A percentile compares a stretch with the other conserved stretches of the same genome.
Evolutionary conservation across 2,329 filamentous ascomycete species (phyloP).

Genomic region (Incumbomyces delicatus): DNA sequence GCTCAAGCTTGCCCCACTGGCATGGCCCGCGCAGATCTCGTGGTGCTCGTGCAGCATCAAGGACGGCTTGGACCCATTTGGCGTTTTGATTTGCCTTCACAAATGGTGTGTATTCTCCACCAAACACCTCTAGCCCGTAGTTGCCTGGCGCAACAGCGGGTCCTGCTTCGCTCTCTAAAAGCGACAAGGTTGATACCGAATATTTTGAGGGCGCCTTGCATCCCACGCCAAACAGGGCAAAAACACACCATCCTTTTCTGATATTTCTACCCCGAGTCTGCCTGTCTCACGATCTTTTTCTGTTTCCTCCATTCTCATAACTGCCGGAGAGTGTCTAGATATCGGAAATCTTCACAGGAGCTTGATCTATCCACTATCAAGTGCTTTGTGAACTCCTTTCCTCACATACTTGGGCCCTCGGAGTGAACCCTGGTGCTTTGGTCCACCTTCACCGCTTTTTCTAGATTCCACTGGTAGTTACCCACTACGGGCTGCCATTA

Average conservation of each 20-base stretch:
- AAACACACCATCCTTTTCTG: background rate
- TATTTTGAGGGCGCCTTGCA: conserved; percentile 2
- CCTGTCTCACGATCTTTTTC: conserved; percentile 3
- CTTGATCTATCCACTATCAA: background rate
- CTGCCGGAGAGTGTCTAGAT: background rate
- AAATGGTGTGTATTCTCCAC: background rate
- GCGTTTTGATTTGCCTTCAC: background rate
- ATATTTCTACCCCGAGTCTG: conserved; percentile 9
- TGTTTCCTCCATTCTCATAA: conserved; percentile 1
- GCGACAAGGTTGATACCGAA: background rate
- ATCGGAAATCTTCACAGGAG: background rate
- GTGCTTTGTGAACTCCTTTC: background rate
- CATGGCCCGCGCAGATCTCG: background rate
- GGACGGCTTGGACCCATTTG: background rate
- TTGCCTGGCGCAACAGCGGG: conserved; percentile 4
- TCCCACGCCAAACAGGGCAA: background rate
- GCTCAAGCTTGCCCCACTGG: background rate
- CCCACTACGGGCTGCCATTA: background rate
- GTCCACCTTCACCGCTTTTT: conserved; percentile 3
- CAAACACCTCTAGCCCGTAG: background rate
- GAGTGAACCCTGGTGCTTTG: background rate
- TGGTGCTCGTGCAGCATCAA: too few relatives aligned
- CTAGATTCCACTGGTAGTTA: background rate
- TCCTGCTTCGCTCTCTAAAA: background rate
- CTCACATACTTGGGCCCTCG: background rate